Percentiles rank a stretch among this genome's conserved stretches.
phyloP scores from a whole-genome alignment of 768 basidiomycete genomes.

The Chlorophyllum brunneum region DNA sequence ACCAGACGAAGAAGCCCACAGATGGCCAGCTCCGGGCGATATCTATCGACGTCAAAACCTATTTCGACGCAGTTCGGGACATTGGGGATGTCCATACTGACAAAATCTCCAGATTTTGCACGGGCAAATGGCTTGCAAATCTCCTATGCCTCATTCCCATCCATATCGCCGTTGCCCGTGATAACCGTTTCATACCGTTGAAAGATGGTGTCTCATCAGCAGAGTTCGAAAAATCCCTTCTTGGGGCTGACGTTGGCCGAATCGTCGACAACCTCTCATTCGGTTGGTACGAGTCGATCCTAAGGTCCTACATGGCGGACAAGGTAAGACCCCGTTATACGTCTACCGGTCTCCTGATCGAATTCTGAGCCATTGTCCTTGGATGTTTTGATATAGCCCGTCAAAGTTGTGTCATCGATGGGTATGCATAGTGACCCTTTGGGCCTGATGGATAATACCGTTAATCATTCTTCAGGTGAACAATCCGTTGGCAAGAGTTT shows the following conservation, averaged over 20 bases:
- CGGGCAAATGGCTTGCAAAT: constrained; percentile 62
- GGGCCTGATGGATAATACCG: neutral
- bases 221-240: constrained; percentile 45
- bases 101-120: constrained; percentile 32
- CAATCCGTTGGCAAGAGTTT: constrained; percentile 65
- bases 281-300: constrained; percentile 64
- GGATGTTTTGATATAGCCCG: constrained; percentile 42
- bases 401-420: constrained; percentile 66
- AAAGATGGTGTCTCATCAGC: constrained; percentile 50
- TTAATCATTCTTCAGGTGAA: constrained; percentile 34
- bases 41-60: constrained; percentile 20
- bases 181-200: constrained; percentile 59
- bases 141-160: constrained; percentile 62
- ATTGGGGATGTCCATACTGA: neutral
- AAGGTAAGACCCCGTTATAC: constrained; percentile 32
- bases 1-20: constrained; percentile 47
- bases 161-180: constrained; percentile 54
- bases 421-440: constrained; percentile 25
- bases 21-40: constrained; percentile 39
- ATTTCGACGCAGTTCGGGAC: neutral
- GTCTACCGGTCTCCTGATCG: neutral
- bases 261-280: constrained; percentile 54
- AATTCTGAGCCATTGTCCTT: neutral
- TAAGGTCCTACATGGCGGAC: constrained; percentile 56
- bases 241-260: constrained; percentile 56